Percentiles rank a stretch among this genome's conserved stretches.
These are phyloP conservation scores for Wallemia hederae DNA, from an alignment of 1,284 basidiomycete genomes.

Conservation along the genomic window DNA sequence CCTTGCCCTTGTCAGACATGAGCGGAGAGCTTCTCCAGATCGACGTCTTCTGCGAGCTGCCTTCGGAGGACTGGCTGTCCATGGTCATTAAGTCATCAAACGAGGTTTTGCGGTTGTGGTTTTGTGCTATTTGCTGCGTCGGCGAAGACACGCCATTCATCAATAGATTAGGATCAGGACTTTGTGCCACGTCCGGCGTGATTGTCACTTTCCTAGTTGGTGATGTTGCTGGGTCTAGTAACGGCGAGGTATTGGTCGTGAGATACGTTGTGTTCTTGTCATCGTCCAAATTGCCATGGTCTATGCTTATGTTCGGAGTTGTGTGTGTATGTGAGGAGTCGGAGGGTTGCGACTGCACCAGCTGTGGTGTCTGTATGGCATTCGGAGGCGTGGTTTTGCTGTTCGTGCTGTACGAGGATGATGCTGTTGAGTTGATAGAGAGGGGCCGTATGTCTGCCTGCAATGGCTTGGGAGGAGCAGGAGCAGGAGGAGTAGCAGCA, in stretches of 20 bases:
- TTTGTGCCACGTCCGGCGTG: not conserved
- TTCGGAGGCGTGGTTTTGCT: not conserved
- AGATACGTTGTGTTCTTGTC: not conserved
- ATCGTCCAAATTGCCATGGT: not conserved
- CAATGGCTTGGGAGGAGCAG: not conserved
- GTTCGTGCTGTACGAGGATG: not conserved
- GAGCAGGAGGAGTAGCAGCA: not conserved
- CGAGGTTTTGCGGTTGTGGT: constrained; percentile 9
- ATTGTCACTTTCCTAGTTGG: not conserved
- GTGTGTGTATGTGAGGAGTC: not conserved
- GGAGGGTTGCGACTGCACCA: not conserved
- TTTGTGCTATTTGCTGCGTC: constrained; percentile 21
- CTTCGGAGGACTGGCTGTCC: constrained; percentile 4
- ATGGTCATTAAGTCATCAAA: constrained; percentile 7
- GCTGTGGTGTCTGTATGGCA: not conserved
- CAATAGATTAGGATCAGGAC: constrained; percentile 21
- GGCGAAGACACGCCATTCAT: constrained; percentile 20
- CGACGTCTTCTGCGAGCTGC: constrained; percentile 12
- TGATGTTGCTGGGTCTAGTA: not conserved
- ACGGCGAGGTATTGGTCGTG: not conserved
- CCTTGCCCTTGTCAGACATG: constrained; percentile 10
- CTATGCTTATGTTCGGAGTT: not conserved
- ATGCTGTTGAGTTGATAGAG: not conserved
- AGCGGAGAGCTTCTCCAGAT: constrained; percentile 9
- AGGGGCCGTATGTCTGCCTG: not conserved